phyloP scores from a whole-genome alignment of 352 stramenopile species.

The Phytophthora citricola region DNA sequence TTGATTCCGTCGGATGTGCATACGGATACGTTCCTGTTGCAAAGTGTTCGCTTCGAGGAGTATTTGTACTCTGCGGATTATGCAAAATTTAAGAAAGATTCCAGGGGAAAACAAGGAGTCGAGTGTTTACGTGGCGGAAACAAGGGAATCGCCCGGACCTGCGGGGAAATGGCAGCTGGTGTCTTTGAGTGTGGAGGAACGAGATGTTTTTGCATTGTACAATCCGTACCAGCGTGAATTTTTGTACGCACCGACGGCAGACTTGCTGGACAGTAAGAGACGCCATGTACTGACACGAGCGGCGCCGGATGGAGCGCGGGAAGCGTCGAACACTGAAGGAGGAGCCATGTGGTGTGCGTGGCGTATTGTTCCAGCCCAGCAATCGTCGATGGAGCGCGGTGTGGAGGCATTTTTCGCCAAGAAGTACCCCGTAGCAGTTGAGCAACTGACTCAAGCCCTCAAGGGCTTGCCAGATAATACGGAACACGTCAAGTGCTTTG shows the following conservation, averaged over 20 bases:
- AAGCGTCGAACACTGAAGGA: constrained; percentile 46
- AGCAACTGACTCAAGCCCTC: constrained; percentile 53
- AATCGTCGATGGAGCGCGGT: constrained; percentile 58
- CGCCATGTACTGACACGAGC: constrained; percentile 62
- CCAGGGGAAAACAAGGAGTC: constrained; percentile 52
- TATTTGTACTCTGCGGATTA: constrained; percentile 76
- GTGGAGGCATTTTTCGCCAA: constrained; percentile 80
- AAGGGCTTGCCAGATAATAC: constrained; percentile 61
- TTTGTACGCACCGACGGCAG: constrained; percentile 60
- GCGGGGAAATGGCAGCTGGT: constrained; percentile 73
- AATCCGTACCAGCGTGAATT: constrained; percentile 81
- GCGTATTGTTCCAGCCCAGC: constrained; percentile 47
- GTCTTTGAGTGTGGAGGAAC: constrained; percentile 41
- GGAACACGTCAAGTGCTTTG: constrained; percentile 77
- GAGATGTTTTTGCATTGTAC: constrained; percentile 77
- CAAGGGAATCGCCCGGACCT: constrained; percentile 46
- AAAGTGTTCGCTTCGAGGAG: constrained; percentile 63
- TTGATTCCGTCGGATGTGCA: constrained; percentile 64
- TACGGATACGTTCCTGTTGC: constrained; percentile 71
- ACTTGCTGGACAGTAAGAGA: constrained; percentile 62
- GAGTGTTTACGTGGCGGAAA: constrained; percentile 74
- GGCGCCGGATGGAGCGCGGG: constrained; percentile 47
- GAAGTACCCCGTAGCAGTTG: constrained; percentile 64
- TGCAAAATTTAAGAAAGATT: constrained; percentile 69
- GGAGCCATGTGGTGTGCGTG: constrained; percentile 57